Conservation (phyloP, 75 land plant genomes). For the Adiantum capillusveneris region DNA sequence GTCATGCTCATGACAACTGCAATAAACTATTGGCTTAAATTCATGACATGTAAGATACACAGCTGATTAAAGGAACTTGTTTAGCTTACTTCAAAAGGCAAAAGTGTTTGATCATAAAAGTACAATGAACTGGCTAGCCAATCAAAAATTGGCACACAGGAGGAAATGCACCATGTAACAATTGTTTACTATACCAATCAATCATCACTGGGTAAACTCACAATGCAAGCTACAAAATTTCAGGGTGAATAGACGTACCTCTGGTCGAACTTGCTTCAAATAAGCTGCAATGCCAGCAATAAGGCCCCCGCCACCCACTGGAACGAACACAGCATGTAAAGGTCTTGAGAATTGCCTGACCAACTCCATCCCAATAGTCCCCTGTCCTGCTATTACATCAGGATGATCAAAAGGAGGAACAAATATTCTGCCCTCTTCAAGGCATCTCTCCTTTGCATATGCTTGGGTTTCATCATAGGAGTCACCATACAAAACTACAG, state of each 20-base stretch:
- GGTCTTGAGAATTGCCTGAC: conserved; percentile 40
- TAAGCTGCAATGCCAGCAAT: conserved; percentile 58
- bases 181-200: too few species aligned
- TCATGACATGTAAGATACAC: too few species aligned
- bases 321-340: conserved; percentile 50
- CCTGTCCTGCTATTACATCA: conserved; percentile 51
- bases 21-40: too few species aligned
- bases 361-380: conserved; percentile 53
- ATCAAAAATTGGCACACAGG: too few species aligned
- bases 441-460: conserved; percentile 35
- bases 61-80: too few species aligned
- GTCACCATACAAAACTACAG: conserved; percentile 48
- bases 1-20: too few species aligned
- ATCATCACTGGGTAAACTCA: too few species aligned
- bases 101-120: too few species aligned
- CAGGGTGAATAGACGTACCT: conserved; percentile 17
- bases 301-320: conserved; percentile 53
- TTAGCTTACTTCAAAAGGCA: too few species aligned
- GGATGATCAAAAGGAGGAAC: conserved; percentile 50
- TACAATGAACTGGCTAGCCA: too few species aligned
- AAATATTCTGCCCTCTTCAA: conserved; percentile 44
- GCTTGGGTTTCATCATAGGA: conserved; percentile 51
- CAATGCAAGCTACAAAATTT: too few species aligned
- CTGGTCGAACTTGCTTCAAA: conserved; percentile 50
- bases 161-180: too few species aligned